A percentile compares a stretch with the other conserved stretches of the same genome.
phyloP scores from a whole-genome alignment of 2,329 filamentous ascomycete species.

The Pyrenochaeta sp. region DNA sequence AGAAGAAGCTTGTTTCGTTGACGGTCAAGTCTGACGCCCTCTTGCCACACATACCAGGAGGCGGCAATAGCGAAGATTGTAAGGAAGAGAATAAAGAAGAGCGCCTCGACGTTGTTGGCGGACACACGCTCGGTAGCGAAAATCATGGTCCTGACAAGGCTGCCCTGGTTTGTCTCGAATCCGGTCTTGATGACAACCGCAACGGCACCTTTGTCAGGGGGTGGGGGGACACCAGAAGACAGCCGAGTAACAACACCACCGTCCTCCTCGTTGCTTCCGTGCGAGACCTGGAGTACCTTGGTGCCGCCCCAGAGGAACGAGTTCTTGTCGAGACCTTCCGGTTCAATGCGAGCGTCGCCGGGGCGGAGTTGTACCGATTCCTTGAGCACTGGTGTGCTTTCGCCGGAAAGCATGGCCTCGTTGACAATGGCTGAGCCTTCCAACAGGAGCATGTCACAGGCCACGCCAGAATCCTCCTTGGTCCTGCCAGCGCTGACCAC shows the following conservation, averaged over 20 bases:
- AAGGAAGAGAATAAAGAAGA: constrained; percentile 98
- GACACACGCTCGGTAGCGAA: constrained; percentile 98
- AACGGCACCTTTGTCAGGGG: constrained; percentile 92
- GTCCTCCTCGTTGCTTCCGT: constrained; percentile 77
- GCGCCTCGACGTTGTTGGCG: constrained; percentile 94
- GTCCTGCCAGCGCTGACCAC: constrained; percentile 90
- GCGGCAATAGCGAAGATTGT: constrained; percentile 95
- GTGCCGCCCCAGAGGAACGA: constrained; percentile 96
- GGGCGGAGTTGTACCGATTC: constrained; percentile 93
- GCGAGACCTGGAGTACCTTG: constrained; percentile 94
- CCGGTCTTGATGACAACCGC: constrained; percentile 96
- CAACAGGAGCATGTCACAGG: constrained; percentile 94
- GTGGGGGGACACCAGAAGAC: constrained; percentile 77
- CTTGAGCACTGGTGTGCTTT: constrained; percentile 95
- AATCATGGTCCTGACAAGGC: constrained; percentile 98
- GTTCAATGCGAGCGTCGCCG: constrained; percentile 78
- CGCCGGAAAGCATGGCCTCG: constrained; percentile 98
- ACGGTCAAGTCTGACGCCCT: constrained; percentile 91
- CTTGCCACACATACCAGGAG: constrained; percentile 98
- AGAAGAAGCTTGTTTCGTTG: constrained; percentile 97
- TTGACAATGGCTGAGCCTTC: constrained; percentile 98
- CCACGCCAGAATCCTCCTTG: constrained; percentile 95
- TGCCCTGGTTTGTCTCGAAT: constrained; percentile 98
- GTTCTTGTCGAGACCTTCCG: constrained; percentile 94
- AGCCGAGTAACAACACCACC: constrained; percentile 67